These are phyloP conservation scores for Cladosporium sp. DNA, from an alignment of 2,329 filamentous ascomycete species.

Conservation along the genomic window DNA sequence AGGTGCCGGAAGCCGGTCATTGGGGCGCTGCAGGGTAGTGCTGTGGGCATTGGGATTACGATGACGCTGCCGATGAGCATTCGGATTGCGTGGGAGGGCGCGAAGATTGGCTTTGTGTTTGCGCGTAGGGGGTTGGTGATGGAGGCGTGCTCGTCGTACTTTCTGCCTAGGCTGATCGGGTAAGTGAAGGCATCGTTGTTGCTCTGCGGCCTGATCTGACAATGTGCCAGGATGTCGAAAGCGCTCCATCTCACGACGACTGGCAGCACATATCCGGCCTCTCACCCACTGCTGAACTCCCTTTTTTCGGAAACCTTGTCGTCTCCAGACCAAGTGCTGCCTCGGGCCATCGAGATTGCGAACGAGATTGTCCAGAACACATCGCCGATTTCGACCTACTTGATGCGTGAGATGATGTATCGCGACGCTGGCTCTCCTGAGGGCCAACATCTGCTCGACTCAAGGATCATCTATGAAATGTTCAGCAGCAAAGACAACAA, in stretches of 20 bases:
- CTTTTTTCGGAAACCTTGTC: conserved; percentile 63
- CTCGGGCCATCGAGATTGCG: conserved; percentile 59
- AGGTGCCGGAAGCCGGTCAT: conserved; percentile 53
- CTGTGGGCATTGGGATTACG: conserved; percentile 54
- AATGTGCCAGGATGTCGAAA: conserved; percentile 37
- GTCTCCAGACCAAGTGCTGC: conserved; percentile 53
- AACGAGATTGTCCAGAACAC: conserved; percentile 61
- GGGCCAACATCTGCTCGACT: conserved; percentile 65
- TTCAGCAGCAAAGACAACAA: conserved; percentile 57
- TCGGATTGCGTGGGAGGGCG: conserved; percentile 46
- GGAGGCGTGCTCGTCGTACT: conserved; percentile 67
- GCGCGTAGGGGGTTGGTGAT: conserved; percentile 62
- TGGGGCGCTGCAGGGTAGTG: conserved; percentile 49
- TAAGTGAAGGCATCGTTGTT: conserved; percentile 15
- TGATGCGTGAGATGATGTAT: conserved; percentile 70
- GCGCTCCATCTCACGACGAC: conserved; percentile 63
- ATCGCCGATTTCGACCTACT: conserved; percentile 54
- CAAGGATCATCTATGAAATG: conserved; percentile 55
- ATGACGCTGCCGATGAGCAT: conserved; percentile 54
- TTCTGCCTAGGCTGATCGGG: conserved; percentile 65
- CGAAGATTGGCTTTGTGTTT: conserved; percentile 71
- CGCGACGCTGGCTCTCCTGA: conserved; percentile 55
- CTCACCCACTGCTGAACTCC: conserved; percentile 44
- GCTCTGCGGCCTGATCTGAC: not conserved
- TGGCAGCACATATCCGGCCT: conserved; percentile 51